phyloP scores from a whole-genome alignment of 2,329 filamentous ascomycete species.

The Pseudocercospora eumusae region DNA sequence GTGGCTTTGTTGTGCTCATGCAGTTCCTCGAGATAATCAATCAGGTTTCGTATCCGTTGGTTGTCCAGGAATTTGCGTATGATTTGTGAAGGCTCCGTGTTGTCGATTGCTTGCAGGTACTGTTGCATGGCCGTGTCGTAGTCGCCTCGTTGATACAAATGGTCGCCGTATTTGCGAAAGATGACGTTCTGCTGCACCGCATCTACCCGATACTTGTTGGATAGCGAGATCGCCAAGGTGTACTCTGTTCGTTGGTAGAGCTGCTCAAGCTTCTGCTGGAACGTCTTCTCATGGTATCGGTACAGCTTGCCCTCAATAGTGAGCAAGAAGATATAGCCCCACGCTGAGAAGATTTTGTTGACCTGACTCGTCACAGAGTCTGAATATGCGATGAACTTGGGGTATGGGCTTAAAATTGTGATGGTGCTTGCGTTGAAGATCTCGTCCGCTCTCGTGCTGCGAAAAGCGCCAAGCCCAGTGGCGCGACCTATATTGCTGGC shows the following conservation, averaged over 20 bases:
- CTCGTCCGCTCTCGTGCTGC: slow-evolving; percentile 69
- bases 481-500: slow-evolving; percentile 58
- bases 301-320: slow-evolving; percentile 89
- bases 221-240: slow-evolving; percentile 85
- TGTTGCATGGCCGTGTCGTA: slow-evolving; percentile 99
- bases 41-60: slow-evolving; percentile 94
- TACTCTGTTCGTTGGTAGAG: slow-evolving; percentile 93
- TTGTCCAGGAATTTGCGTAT: slow-evolving; percentile 97
- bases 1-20: slow-evolving; percentile 93
- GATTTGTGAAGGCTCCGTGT: slow-evolving; percentile 92
- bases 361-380: slow-evolving; percentile 81
- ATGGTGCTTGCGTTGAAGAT: slow-evolving; percentile 87
- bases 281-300: slow-evolving; percentile 84
- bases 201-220: slow-evolving; percentile 83
- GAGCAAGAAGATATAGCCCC: slow-evolving; percentile 89
- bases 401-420: slow-evolving; percentile 84
- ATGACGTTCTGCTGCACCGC: slow-evolving; percentile 83
- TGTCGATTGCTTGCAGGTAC: slow-evolving; percentile 93
- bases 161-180: slow-evolving; percentile 89
- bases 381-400: slow-evolving; percentile 86
- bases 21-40: slow-evolving; percentile 93
- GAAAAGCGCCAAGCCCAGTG: slow-evolving; percentile 71
- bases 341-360: slow-evolving; percentile 77
- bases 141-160: slow-evolving; percentile 90
- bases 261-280: slow-evolving; percentile 89